phyloP scores from a whole-genome alignment of 1,284 basidiomycete genomes.

The Wallemia hederae region DNA sequence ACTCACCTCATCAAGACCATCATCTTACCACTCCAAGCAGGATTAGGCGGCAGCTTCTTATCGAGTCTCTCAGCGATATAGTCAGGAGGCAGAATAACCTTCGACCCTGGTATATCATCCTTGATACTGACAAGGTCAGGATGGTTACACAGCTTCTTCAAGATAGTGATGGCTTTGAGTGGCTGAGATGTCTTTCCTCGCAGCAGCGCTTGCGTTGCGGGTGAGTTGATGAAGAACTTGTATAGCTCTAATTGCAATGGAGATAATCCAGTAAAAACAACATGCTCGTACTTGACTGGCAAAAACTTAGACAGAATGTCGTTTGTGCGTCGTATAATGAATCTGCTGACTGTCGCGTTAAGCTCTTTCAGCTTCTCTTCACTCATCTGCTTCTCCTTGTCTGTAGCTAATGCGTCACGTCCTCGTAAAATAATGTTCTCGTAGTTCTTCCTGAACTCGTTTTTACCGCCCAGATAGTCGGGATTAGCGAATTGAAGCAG shows the following conservation, averaged over 20 bases:
- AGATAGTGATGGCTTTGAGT: slow-evolving; percentile 80
- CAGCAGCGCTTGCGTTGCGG: slow-evolving; percentile 71
- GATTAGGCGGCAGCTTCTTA: slow-evolving; percentile 3
- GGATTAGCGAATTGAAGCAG: slow-evolving; percentile 92
- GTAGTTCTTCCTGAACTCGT: slow-evolving; percentile 87
- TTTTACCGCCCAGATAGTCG: slow-evolving; percentile 66
- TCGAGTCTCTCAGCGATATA: slow-evolving; percentile 25
- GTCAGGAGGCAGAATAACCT: slow-evolving; percentile 52
- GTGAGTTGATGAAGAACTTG: slow-evolving; percentile 72
- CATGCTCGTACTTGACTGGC: slow-evolving; percentile 96
- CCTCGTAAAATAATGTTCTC: slow-evolving; percentile 82
- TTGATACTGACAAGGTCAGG: slow-evolving; percentile 74
- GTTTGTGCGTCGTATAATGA: slow-evolving; percentile 92
- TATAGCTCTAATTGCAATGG: slow-evolving; percentile 71
- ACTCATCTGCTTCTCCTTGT: slow-evolving; percentile 46
- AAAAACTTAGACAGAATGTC: slow-evolving; percentile 95
- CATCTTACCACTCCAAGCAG: slow-evolving; percentile 64
- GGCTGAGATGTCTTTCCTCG: slow-evolving; percentile 79
- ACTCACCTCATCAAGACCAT: slow-evolving; percentile 62
- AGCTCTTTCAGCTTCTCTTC: slow-evolving; percentile 84
- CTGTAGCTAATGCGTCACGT: slow-evolving; percentile 67
- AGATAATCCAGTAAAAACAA: slow-evolving; percentile 81
- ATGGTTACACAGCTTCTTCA: slow-evolving; percentile 95
- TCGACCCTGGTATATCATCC: slow-evolving; percentile 57
- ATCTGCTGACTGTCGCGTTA: slow-evolving; percentile 64